phyloP scores from a whole-genome alignment of 441 rosid species.

The Breynia disticha region DNA sequence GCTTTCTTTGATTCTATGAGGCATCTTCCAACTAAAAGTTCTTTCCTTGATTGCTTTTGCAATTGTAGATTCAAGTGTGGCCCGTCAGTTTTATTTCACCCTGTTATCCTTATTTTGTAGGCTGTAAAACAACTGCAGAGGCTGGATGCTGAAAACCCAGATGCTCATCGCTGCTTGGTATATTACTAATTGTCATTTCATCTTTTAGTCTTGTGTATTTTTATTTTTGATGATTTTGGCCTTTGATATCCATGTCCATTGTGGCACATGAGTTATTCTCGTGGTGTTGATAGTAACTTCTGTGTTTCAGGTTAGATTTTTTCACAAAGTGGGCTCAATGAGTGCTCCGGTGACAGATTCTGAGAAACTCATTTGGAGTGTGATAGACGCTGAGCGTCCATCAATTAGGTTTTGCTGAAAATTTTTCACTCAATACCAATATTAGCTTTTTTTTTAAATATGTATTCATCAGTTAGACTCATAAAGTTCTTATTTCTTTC shows the following conservation, averaged over 20 bases:
- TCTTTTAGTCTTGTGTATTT: not conserved
- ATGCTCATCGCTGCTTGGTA: constrained; percentile 95
- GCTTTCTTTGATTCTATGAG: too few relatives aligned
- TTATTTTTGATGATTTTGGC: not conserved
- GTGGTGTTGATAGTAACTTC: constrained; percentile 16
- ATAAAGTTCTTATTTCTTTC: constrained; percentile 5
- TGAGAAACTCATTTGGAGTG: constrained; percentile 84
- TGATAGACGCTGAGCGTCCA: constrained; percentile 87
- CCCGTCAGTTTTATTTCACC: not conserved
- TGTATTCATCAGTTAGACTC: not conserved
- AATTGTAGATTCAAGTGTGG: not conserved
- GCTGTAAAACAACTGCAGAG: constrained; percentile 84
- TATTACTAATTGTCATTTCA: constrained; percentile 9
- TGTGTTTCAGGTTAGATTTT: constrained; percentile 70
- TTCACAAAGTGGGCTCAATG: constrained; percentile 57
- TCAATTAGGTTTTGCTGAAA: constrained; percentile 50
- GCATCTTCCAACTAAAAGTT: too few relatives aligned
- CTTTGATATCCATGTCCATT: not conserved
- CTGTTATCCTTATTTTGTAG: constrained; percentile 24
- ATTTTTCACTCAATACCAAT: not conserved
- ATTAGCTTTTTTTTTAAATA: not conserved
- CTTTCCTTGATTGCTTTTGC: not conserved
- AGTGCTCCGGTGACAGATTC: constrained; percentile 56
- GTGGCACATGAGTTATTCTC: not conserved
- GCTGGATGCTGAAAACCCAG: constrained; percentile 85